Evolutionary conservation across 2,329 filamentous ascomycete genomes (phyloP), one percentile per base, ranked within the genome.

Genomic region (Lachnellula cervina): DNA sequence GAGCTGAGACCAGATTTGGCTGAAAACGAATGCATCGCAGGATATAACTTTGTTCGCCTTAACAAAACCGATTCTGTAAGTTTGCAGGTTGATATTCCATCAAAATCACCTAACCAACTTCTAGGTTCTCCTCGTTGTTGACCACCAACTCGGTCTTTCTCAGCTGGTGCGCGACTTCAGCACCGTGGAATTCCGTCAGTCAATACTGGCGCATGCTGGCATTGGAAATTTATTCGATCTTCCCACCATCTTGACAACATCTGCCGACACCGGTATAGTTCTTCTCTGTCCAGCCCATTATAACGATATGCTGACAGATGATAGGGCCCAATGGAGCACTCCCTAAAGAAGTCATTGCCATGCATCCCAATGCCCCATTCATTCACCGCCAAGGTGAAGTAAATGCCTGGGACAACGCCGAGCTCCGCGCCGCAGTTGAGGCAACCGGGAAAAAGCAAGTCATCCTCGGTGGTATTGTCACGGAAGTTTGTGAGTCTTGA

Each of bases 351-450:
- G 87, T 91, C 59, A 68, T 80, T 5, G 77, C 83, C 17, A 64
- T 85, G 80, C 84, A 88, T 66, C 87, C 87, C 25, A 72, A 81
- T 46, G 81, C 84, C 0, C 81, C 87, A 0, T 73, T 89, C 11
- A 80, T 91, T 66, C 76, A 79, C 63, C 82, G 88, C 37, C 78
- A 86, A 58, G 87, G 88, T 40, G 84, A 91, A 67, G 86, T 91
- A 65, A 81, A 90, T 66, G 87, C 88, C 2, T 90, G 86, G 88
- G 88, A 91, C 67, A 90, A 89, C 63, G 62, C 77, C 2, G 80
- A 87, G 0, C 90, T 91, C 74, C 79, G 79, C 37, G 75, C 75
- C 1, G 87, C 88, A 2, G 77, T 91, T 58, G 72, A 77, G 60
- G 85, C 84, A 1, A 80, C 85, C 4, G 80, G 80, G 56, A 84